phyloP scores from a whole-genome alignment of 2,329 filamentous ascomycete species.

The Trematosphaeria pertusa region DNA sequence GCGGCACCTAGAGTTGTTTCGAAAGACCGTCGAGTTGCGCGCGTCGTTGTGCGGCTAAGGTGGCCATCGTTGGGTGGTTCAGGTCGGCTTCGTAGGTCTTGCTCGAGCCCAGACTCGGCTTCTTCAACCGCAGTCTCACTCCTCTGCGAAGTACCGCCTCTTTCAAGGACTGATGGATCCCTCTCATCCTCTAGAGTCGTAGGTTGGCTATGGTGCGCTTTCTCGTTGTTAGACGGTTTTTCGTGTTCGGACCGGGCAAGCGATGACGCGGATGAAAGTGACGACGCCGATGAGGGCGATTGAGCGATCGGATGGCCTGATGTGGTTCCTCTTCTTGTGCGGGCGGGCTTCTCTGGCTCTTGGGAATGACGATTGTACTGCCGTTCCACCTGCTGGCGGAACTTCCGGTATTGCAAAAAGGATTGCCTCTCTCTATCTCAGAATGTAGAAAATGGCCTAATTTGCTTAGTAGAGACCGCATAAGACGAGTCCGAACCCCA shows the following conservation, averaged over 20 bases:
- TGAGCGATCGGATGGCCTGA: no score
- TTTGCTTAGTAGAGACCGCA: no score
- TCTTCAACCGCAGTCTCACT: not conserved
- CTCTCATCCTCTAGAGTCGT: not conserved
- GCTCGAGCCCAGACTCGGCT: not conserved
- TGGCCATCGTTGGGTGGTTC: not conserved
- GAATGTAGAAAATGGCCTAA: no score
- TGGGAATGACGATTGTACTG: constrained; percentile 2
- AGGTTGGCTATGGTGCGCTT: no score
- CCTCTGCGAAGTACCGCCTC: not conserved
- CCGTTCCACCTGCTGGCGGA: constrained; percentile 11
- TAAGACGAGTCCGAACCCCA: no score
- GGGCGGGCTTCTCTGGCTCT: not conserved
- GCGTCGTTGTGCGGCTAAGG: not conserved
- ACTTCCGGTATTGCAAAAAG: constrained; percentile 26
- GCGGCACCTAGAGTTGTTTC: constrained; percentile 36
- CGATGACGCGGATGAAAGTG: not conserved
- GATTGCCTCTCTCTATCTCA: constrained; percentile 33
- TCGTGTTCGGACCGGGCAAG: not conserved
- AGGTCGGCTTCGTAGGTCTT: not conserved
- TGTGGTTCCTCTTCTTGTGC: not conserved
- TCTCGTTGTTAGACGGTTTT: not conserved
- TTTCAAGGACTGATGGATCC: not conserved
- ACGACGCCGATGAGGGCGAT: no score
- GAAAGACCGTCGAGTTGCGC: constrained; percentile 33